Evolutionary conservation across 2,329 filamentous ascomycete species (phyloP).

Genomic region (Karstenula rhodostoma): DNA sequence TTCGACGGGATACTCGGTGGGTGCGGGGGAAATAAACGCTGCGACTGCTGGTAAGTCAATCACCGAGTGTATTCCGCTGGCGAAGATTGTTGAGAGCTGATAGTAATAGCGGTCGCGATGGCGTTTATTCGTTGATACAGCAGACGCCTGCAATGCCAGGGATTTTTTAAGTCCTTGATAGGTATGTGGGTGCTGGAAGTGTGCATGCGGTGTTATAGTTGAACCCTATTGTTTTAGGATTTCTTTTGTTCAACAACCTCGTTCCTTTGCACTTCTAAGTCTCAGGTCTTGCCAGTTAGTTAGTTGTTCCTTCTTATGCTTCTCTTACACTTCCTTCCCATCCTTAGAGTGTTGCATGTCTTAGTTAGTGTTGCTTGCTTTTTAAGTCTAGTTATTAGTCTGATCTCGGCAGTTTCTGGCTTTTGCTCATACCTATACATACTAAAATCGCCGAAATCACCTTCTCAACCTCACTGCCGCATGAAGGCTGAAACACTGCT

Average conservation of each 20-base stretch:
- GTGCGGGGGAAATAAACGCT: conserved; percentile 3
- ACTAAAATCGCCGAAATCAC: not conserved
- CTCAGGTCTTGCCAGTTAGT: no score
- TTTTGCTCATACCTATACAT: not conserved
- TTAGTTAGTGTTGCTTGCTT: no score
- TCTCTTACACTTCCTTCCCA: no score
- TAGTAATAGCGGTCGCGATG: conserved; percentile 7
- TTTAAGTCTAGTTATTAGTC: no score
- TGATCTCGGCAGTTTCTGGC: no score
- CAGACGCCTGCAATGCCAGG: not conserved
- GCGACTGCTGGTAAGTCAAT: conserved; percentile 8
- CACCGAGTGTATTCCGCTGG: no score
- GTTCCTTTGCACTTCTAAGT: not conserved
- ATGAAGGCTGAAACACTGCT: not conserved
- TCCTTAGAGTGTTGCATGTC: no score
- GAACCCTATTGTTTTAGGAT: no score
- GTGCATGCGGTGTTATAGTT: not conserved
- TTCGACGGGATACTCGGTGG: not conserved
- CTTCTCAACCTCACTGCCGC: not conserved
- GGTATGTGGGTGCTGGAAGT: not conserved
- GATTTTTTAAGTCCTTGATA: not conserved
- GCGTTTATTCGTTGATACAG: conserved; percentile 11
- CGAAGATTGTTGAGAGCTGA: not conserved
- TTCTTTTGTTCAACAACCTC: not conserved
- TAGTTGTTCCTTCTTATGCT: no score